Percentiles rank a stretch among this genome's conserved stretches.
phyloP scores from a whole-genome alignment of 2,329 filamentous ascomycete genomes.

The Talaromyces sp. region DNA sequence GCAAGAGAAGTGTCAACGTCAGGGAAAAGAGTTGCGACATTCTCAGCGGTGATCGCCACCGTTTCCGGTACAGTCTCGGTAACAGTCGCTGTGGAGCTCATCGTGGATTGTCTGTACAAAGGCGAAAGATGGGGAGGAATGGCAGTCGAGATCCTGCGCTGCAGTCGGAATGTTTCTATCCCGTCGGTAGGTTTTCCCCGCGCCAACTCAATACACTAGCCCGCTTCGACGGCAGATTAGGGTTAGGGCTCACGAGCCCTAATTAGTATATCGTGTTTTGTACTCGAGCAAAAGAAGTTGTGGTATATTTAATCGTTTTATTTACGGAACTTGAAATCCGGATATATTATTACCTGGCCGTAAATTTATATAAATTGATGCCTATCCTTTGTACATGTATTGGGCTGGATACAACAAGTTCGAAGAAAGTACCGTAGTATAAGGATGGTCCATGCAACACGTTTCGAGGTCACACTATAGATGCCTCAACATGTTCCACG shows the following conservation, averaged over 20 bases:
- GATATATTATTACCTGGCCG: too few relatives aligned
- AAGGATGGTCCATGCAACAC: neutral
- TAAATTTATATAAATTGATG: too few relatives aligned
- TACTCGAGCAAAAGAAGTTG: too few relatives aligned
- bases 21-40: slow-evolving; percentile 82
- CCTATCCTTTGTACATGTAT: too few relatives aligned
- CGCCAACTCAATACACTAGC: neutral
- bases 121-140: neutral
- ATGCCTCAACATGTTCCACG: too few relatives aligned
- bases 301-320: neutral
- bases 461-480: too few relatives aligned
- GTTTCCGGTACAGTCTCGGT: slow-evolving; percentile 50
- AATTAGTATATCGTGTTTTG: neutral
- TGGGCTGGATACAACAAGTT: neutral
- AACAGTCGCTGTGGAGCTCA: slow-evolving; percentile 46
- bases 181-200: too few relatives aligned
- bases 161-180: too few relatives aligned
- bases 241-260: neutral
- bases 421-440: neutral
- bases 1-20: slow-evolving; percentile 65
- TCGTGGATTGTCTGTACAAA: slow-evolving; percentile 14
- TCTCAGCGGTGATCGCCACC: slow-evolving; percentile 74
- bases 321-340: neutral
- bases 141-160: too few relatives aligned
- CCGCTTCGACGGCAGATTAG: neutral